phyloP scores from a whole-genome alignment of 106 monocot genomes.

The Hemerocallis citrina region DNA sequence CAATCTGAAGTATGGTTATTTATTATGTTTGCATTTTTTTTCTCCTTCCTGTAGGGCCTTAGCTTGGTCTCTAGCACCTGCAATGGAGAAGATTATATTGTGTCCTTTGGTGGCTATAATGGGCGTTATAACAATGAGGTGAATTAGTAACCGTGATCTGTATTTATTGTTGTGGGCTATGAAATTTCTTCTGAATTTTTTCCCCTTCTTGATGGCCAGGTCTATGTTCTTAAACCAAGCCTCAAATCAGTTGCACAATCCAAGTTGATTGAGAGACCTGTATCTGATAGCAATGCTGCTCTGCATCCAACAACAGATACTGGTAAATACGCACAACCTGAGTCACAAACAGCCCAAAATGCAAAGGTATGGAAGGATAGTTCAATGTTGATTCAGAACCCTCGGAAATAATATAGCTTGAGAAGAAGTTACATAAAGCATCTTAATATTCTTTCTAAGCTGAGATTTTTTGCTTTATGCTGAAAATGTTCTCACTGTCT shows the following conservation, averaged over 20 bases:
- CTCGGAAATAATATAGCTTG: constrained; percentile 16
- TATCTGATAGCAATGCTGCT: constrained; percentile 35
- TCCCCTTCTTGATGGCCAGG: constrained; percentile 23
- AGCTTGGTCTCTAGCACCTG: constrained; percentile 49
- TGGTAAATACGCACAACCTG: constrained; percentile 42
- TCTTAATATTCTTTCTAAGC: too few species aligned
- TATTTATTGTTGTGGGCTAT: background rate
- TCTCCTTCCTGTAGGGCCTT: constrained; percentile 35
- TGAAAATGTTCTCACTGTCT: too few species aligned
- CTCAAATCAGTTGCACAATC: constrained; percentile 42
- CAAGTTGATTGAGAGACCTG: constrained; percentile 23
- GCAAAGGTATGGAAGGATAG: constrained; percentile 54
- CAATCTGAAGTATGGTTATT: background rate
- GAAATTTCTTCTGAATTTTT: background rate
- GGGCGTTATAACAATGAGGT: constrained; percentile 66
- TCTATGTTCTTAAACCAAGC: constrained; percentile 75
- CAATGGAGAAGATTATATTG: constrained; percentile 50
- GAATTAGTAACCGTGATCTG: background rate
- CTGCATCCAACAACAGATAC: constrained; percentile 33
- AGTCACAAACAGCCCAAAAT: constrained; percentile 47
- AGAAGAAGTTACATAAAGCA: too few species aligned
- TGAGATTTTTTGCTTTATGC: too few species aligned
- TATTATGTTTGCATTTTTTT: background rate
- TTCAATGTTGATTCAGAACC: constrained; percentile 34
- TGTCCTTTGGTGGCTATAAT: constrained; percentile 69